Evolutionary conservation across 2,329 filamentous ascomycete genomes (phyloP), one percentile per base, ranked within the genome.

Genomic region (Aspergillus brasiliensis): DNA sequence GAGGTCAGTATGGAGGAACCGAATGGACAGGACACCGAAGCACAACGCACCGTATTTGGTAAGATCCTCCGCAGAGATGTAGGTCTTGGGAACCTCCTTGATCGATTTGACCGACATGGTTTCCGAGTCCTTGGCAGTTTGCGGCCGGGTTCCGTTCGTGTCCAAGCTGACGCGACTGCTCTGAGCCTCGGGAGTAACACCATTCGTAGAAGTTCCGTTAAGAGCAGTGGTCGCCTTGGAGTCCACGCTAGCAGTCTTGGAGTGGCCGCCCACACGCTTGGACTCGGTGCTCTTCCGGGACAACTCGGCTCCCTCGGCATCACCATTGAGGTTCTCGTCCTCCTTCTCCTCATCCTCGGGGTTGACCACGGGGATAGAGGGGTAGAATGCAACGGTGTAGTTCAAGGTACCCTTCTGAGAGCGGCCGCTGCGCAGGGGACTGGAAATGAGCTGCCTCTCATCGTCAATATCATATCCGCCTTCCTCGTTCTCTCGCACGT

Each of bases 341-440:
- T 81, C 79, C 34, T 83, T 81, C 47, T 76, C 77, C 60, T 81
- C 79, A 57, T 82, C 93, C 8, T 97, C 94, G 1, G 94, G 93
- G 75, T 99, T 94, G 59, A 91, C 86, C 25, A 97, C 83, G 66
- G 95, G 92, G 31, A 97, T 80, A 44, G 90, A 91, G 2, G 96
- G 95, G 74, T 91, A 98, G 82, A 99, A 99, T 1, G 93, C 84
- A 54, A 89, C 88, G 0, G 90, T 94, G 76, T 92, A 97, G 67
- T 88, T 88, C 15, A 99, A 81, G 1, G 81, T 83, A 62, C 96
- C 95, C 82, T 97, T 98, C 28, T 86, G 80, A 34, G 90, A 87
- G 69, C 88, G 89, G 34, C 88, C 86, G 28, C 96, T 82, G 10
- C 87, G 86, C 23, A 99, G 83, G n/a, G 85, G 84, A 27, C 88